A percentile compares a stretch with the other conserved stretches of the same genome.
Conservation (phyloP, 1,284 basidiomycete species). For the Lentinus polychrous region DNA sequence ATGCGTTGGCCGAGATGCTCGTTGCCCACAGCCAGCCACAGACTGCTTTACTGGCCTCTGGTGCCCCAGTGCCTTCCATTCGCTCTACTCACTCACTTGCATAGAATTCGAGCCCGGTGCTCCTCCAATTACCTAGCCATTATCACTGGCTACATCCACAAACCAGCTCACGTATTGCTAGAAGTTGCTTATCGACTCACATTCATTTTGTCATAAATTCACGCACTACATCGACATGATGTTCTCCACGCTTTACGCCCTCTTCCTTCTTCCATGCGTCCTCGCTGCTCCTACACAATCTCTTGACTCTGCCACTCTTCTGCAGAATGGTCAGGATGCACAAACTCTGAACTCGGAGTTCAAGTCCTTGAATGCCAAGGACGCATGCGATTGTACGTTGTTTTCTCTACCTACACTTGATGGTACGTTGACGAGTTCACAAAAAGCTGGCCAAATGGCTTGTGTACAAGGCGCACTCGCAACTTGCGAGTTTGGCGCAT, state of each 20-base stretch:
- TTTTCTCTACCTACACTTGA: neutral
- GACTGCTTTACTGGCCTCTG: too few species aligned
- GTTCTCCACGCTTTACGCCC: slow-evolving; percentile 13
- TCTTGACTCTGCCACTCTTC: slow-evolving; percentile 32
- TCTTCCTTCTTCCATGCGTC: neutral
- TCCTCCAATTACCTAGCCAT: neutral
- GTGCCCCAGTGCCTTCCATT: too few species aligned
- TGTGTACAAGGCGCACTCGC: slow-evolving; percentile 36
- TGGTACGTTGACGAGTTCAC: neutral
- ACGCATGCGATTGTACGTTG: slow-evolving; percentile 37
- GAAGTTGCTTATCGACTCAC: too few species aligned
- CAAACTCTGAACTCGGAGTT: slow-evolving; percentile 45
- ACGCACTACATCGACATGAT: slow-evolving; percentile 16
- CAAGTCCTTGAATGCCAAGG: slow-evolving; percentile 27
- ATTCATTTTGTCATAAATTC: neutral
- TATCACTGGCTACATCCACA: neutral
- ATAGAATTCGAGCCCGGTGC: slow-evolving; percentile 7
- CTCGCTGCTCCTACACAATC: slow-evolving; percentile 26
- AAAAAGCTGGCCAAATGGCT: slow-evolving; percentile 34
- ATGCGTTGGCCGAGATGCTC: too few species aligned
- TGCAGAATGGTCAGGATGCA: slow-evolving; percentile 39
- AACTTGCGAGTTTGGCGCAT: slow-evolving; percentile 33
- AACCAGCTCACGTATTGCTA: too few species aligned
- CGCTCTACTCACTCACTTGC: too few species aligned
- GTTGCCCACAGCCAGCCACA: too few species aligned